Conservation (phyloP, 78 protist species). For the Acrasis kona region DNA sequence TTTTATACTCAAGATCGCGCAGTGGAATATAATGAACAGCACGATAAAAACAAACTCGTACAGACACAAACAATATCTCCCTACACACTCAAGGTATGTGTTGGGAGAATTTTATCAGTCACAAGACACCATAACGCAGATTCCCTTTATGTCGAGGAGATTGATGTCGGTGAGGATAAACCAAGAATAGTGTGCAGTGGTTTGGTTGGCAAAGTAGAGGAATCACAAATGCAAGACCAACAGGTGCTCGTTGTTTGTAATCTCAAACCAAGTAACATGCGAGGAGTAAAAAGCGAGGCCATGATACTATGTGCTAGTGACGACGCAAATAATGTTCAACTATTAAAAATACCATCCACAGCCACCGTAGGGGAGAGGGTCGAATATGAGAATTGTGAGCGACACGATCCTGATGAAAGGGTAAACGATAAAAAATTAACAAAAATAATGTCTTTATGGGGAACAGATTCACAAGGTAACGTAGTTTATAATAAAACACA, state of each 20-base stretch:
- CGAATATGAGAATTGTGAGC: background rate
- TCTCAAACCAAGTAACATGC: slow-evolving; percentile 45
- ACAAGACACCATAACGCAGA: slow-evolving; percentile 54
- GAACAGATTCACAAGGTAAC: too few species aligned
- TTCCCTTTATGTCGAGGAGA: slow-evolving; percentile 64
- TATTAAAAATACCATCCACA: slow-evolving; percentile 2
- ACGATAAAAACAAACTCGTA: too few species aligned
- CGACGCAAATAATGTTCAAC: slow-evolving; percentile 37
- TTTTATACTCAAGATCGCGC: too few species aligned
- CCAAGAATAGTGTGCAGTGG: slow-evolving; percentile 67
- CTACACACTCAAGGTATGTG: slow-evolving; percentile 66
- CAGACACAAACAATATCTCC: too few species aligned
- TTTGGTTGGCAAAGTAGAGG: slow-evolving; percentile 43
- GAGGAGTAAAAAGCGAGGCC: slow-evolving; percentile 54
- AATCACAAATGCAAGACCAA: slow-evolving; percentile 28
- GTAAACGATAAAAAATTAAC: too few species aligned
- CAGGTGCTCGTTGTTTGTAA: slow-evolving; percentile 66
- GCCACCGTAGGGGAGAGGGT: slow-evolving; percentile 23
- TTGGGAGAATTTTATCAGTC: slow-evolving; percentile 63
- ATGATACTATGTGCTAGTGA: slow-evolving; percentile 68
- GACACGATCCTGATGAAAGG: too few species aligned
- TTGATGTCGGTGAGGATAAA: slow-evolving; percentile 62
- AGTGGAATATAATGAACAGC: too few species aligned
- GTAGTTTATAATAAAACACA: too few species aligned
- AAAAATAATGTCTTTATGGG: too few species aligned